These are phyloP conservation scores for Sphagnum tenellum DNA, from an alignment of 225 moss, liverwort and hornwort species.

Conservation along the genomic window DNA sequence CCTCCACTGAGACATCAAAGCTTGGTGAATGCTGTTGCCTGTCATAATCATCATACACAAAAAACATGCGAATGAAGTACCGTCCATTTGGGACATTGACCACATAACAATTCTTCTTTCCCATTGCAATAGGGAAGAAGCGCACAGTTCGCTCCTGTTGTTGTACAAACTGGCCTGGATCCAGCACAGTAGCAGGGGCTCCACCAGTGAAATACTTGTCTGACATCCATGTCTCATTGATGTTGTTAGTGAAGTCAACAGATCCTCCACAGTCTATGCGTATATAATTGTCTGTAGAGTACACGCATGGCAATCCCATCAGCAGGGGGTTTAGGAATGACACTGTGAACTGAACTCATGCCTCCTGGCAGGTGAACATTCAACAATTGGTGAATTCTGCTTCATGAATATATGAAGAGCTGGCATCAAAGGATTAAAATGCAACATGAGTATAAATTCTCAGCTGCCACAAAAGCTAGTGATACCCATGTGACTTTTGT, in stretches of 20 bases:
- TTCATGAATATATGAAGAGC: no score
- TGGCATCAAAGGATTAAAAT: no score
- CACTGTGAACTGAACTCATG: no score
- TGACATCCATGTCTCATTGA: conserved; percentile 46
- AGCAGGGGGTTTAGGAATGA: no score
- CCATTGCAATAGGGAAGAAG: conserved; percentile 40
- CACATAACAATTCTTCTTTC: conserved; percentile 82
- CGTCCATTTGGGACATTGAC: conserved; percentile 71
- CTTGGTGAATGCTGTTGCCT: conserved; percentile 33
- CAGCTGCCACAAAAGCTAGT: no score
- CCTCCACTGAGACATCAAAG: conserved; percentile 83
- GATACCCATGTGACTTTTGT: no score
- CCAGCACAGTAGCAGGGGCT: conserved; percentile 27
- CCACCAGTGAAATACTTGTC: conserved; percentile 48
- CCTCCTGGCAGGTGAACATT: no score
- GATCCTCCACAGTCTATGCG: conserved; percentile 57
- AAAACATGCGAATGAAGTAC: conserved; percentile 57
- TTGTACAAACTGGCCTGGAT: conserved; percentile 21
- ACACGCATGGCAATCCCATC: no score
- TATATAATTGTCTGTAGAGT: conserved; percentile 9
- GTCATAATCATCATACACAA: conserved; percentile 63
- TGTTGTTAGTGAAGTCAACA: conserved; percentile 34
- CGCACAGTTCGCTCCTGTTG: conserved; percentile 38
- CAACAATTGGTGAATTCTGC: no score
- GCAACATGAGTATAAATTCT: no score